Evolutionary conservation across 345 rosid genomes (phyloP).

Genomic region (Mallotus nudiflorus): DNA sequence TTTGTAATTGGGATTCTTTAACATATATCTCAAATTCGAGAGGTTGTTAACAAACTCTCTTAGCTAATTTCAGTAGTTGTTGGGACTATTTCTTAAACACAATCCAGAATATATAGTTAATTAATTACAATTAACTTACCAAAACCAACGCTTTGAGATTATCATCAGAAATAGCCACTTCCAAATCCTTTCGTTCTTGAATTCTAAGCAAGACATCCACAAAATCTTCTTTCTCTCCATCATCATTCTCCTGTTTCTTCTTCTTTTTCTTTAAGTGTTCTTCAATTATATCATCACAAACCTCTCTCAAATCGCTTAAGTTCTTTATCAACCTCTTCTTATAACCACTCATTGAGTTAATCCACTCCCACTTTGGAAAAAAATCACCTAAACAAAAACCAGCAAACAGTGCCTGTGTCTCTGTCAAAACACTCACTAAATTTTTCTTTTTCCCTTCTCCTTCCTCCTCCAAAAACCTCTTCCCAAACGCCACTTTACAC

Average conservation of each 20-base stretch:
- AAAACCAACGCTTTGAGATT: constrained; percentile 41
- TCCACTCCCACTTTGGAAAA: constrained; percentile 40
- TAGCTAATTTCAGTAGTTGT: too few species aligned
- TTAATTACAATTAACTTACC: constrained; percentile 8
- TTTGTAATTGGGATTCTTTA: too few species aligned
- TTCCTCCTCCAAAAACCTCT: constrained; percentile 25
- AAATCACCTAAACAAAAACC: constrained; percentile 44
- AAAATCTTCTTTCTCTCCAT: constrained; percentile 27
- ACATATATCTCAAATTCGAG: too few species aligned
- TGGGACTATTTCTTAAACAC: too few species aligned
- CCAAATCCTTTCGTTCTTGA: constrained; percentile 24
- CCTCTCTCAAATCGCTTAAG: constrained; percentile 27
- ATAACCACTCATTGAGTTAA: constrained; percentile 31
- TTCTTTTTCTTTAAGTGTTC: constrained; percentile 29
- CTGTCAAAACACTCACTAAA: constrained; percentile 33
- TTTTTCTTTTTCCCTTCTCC: constrained; percentile 13
- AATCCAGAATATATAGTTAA: too few species aligned
- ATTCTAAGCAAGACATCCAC: constrained; percentile 37
- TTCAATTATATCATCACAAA: constrained; percentile 41
- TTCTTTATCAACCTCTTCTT: constrained; percentile 33
- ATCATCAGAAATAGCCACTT: constrained; percentile 39
- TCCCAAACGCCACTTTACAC: constrained; percentile 41
- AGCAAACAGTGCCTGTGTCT: constrained; percentile 41
- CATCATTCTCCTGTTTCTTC: background rate
- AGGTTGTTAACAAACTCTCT: too few species aligned